These are phyloP conservation scores for Eucalyptus sp. DNA, from an alignment of 345 rosid species.

Conservation along the genomic window DNA sequence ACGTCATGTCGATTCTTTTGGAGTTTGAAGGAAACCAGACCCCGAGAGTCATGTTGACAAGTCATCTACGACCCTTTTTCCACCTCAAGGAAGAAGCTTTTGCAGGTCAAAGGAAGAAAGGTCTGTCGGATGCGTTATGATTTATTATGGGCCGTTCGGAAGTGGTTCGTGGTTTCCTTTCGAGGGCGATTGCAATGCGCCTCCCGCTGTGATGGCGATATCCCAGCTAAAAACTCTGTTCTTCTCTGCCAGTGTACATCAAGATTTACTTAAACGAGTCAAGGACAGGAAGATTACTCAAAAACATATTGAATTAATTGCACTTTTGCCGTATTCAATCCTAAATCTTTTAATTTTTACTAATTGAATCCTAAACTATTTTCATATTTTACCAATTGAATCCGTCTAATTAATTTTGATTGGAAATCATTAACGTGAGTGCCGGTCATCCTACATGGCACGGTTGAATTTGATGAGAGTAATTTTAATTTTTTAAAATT, in stretches of 20 bases:
- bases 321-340: accelerated
- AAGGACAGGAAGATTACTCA: accelerated
- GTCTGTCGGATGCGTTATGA: background rate
- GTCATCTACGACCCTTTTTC: accelerated
- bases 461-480: accelerated
- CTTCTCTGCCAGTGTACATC: background rate
- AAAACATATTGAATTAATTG: too few species aligned
- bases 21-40: background rate
- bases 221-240: background rate
- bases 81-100: background rate
- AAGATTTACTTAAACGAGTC: background rate
- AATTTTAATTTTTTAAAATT: too few species aligned
- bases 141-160: background rate
- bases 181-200: background rate
- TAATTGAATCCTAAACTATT: accelerated
- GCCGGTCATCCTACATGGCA: accelerated
- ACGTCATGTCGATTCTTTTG: background rate
- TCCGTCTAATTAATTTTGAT: accelerated
- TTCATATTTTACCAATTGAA: too few species aligned
- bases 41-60: background rate
- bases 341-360: background rate
- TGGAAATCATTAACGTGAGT: accelerated
- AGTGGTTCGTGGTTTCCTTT: background rate
- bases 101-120: background rate
- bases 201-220: background rate